A percentile compares a stretch with the other conserved stretches of the same genome.
phyloP scores from a whole-genome alignment of 2,329 filamentous ascomycete species.

The Chaetomium sp. region DNA sequence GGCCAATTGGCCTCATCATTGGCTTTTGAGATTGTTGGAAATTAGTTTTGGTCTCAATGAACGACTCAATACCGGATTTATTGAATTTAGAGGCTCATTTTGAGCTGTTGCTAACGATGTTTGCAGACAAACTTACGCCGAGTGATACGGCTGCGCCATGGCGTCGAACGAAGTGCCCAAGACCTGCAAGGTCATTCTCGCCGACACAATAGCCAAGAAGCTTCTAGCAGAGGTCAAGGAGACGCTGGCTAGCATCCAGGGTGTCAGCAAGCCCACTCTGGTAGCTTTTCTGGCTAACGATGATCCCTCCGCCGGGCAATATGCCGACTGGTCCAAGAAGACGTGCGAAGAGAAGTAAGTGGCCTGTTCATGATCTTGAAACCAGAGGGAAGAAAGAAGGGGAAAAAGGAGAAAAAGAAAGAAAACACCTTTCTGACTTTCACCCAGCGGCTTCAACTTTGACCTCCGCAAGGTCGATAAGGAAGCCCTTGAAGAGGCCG shows the following conservation, averaged over 20 bases:
- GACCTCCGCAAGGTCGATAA: conserved; percentile 77
- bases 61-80: not conserved
- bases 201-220: conserved; percentile 77
- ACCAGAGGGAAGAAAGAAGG: too few relatives aligned
- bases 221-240: conserved; percentile 72
- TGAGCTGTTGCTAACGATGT: not conserved
- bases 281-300: conserved; percentile 89
- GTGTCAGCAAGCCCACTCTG: conserved; percentile 60
- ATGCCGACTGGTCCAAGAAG: conserved; percentile 96
- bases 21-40: not conserved
- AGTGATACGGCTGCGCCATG: conserved; percentile 26
- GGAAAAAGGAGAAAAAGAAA: not conserved
- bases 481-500: conserved; percentile 82
- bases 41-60: not conserved
- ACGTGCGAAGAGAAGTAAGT: conserved; percentile 92
- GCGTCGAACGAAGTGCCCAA: conserved; percentile 43
- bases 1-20: not conserved
- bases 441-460: conserved; percentile 75
- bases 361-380: too few relatives aligned
- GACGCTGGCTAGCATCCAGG: conserved; percentile 64
- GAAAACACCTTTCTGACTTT: not conserved
- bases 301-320: conserved; percentile 85
- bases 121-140: not conserved
- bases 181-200: conserved; percentile 89
- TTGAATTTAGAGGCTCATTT: not conserved